A percentile compares a stretch with the other conserved stretches of the same genome.
These are phyloP conservation scores for Sporobolomyces phaffii DNA, from an alignment of 768 basidiomycete genomes.

Conservation along the genomic window DNA sequence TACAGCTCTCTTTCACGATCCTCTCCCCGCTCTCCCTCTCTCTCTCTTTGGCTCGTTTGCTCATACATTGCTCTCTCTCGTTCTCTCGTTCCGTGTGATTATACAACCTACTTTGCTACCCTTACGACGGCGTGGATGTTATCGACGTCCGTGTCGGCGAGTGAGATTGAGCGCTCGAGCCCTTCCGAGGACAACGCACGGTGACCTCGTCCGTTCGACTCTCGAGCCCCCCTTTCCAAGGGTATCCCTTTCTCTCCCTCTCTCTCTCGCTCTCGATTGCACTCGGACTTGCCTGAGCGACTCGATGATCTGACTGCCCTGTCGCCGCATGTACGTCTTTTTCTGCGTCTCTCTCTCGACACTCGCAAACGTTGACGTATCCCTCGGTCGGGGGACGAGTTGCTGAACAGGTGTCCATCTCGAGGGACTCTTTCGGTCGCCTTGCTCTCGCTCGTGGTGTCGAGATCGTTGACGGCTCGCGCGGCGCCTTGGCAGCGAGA, in stretches of 20 bases:
- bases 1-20: background rate
- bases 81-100: background rate
- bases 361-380: too few relatives aligned
- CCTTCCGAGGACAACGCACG: too few relatives aligned
- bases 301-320: background rate
- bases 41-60: background rate
- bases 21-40: background rate
- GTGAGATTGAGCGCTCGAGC: too few relatives aligned
- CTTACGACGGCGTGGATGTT: background rate
- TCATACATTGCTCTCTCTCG: background rate
- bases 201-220: too few relatives aligned
- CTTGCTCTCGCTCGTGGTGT: background rate
- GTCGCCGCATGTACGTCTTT: too few relatives aligned
- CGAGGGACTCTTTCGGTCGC: background rate
- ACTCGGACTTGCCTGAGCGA: too few relatives aligned
- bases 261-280: too few relatives aligned
- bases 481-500: conserved; percentile 5
- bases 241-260: too few relatives aligned
- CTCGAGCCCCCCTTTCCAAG: too few relatives aligned
- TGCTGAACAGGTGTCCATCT: conserved; percentile 1
- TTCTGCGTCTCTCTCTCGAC: too few relatives aligned
- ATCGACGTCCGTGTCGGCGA: background rate
- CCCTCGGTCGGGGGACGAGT: too few relatives aligned
- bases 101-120: background rate
- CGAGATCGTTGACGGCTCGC: background rate